Base-by-base conservation (phyloP, 73 alveolate species). In the Blepharisma japonicum region DNA sequence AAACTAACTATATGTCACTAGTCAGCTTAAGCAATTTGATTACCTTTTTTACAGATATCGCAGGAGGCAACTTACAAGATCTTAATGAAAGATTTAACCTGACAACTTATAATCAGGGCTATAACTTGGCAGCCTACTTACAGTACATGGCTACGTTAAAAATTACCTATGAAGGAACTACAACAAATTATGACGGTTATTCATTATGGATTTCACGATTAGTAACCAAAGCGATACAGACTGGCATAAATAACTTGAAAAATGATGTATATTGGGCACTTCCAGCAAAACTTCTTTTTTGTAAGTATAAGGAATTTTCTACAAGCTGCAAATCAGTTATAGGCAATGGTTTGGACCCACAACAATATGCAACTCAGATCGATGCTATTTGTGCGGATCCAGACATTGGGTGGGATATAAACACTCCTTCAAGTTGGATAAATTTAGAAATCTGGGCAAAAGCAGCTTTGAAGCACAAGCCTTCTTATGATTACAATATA, bases 241-340 rank as follows among this genome's bases (percentile, higher is more conserved):
- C 39, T 20, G 18, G 46, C 18, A 61, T 25, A 61, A 25, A 14
- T 39, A 18, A 18, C 11, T 3, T 61, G 46, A 61, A 9, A 61
- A n/a, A 61, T 25, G 74, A 61, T 5, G 74, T 39, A 20, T 61
- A 61, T 61, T 61, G 74, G 74, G 14, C 74, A 20, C 14, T 61
- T 3, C 74, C 74, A 61, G 0, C 74, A 14, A 8, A 14, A 5
- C 14, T 25, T 1, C 18, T 61, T 18, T 61, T 61, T 39, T 20
- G 18, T 8, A 25, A 61, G 18, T 61, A 14, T 25, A 25, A 14
- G 5, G 47, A n/a, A 14, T 20, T 20, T 14, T n/a, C 47, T n/a
- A 25, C 46, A 2, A 61, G 18, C 23, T 61, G 74, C 5, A 1
- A 61, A 25, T 32, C 42, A 32, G 42, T 32, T 32, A 32, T 32